phyloP scores from a whole-genome alignment of 306 rosid species.

The Cucumis melo region DNA sequence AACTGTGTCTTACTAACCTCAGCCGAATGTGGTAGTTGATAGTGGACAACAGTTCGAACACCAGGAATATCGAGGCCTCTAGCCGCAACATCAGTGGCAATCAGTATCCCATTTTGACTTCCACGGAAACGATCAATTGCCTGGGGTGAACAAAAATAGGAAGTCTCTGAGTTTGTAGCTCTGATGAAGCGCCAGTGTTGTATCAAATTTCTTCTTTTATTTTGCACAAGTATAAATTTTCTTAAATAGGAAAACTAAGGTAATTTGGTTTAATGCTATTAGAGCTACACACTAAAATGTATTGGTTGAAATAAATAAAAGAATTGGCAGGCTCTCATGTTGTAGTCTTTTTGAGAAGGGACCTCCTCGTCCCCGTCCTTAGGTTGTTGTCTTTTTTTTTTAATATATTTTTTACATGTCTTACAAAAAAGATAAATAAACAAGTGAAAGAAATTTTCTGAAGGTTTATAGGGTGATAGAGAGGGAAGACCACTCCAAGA shows the following conservation, averaged over 20 bases:
- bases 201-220: background rate
- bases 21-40: slow-evolving; percentile 97
- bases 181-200: background rate
- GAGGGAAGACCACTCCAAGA: background rate
- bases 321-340: no score
- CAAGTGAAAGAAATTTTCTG: background rate
- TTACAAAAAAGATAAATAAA: no score
- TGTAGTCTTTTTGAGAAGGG: no score
- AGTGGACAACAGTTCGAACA: slow-evolving; percentile 87
- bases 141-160: slow-evolving; percentile 25
- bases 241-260: background rate
- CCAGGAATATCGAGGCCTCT: slow-evolving; percentile 92
- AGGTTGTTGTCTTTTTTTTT: no score
- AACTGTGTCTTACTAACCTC: slow-evolving; percentile 38
- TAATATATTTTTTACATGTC: no score
- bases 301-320: background rate
- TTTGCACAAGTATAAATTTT: background rate
- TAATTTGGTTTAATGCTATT: background rate
- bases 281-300: background rate
- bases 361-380: no score
- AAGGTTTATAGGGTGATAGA: background rate
- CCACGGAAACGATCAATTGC: slow-evolving; percentile 79
- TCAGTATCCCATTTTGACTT: slow-evolving; percentile 58
- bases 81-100: slow-evolving; percentile 93
- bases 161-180: background rate